Base-by-base conservation (phyloP, 768 basidiomycete species). In the Xerocomus spinulosus region DNA sequence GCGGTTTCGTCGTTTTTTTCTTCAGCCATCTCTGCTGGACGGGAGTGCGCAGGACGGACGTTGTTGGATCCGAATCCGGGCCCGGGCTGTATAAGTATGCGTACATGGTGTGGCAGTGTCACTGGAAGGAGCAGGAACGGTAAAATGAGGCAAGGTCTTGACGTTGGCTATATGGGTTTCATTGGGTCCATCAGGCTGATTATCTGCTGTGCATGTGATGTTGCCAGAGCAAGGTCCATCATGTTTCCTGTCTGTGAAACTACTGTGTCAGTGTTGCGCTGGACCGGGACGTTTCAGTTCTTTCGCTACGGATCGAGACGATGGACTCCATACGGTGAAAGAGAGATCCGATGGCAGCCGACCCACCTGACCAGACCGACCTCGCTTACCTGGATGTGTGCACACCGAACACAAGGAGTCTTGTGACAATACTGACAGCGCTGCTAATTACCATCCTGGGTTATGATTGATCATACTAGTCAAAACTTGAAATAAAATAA, bases 1-100 rank as follows among this genome's bases (percentile, higher is more conserved):
- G 18, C 23, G 12, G n/a, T 33, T 4, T 42, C 1, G 7, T 25
- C 39, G 17, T 49, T 54, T 45, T 68, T 69, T 34, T 67, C 67
- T 3, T 51, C 26, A 17, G 42, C 46, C 56, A 59, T 62, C 10
- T 28, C 28, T 2, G 17, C 9, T 4, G 9, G 24, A 14, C 7
- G 17, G 18, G 30, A 25, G 5, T n/a, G 23, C 4, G 23, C 8
- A 9, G 4, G 18, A 21, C 14, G 17, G 21, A 24, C 1, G 18
- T 8, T 12, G 17, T 18, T 30, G 17, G 24, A 25, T 18, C 6
- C 25, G 9, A 2, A 8, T 4, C 24, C n/a, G 15, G 1, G 20
- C 12, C 10, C 13, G 5, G n/a, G 9, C 4, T 8, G 21, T 36
- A 29, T 38, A 39, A 40, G n/a, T 49, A 49, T 35, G 37, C 26